Evolutionary conservation across 1,139 yeast genomes (phyloP), one percentile per base, ranked within the genome.

Genomic region (Magnusiomyces suaveolens): DNA sequence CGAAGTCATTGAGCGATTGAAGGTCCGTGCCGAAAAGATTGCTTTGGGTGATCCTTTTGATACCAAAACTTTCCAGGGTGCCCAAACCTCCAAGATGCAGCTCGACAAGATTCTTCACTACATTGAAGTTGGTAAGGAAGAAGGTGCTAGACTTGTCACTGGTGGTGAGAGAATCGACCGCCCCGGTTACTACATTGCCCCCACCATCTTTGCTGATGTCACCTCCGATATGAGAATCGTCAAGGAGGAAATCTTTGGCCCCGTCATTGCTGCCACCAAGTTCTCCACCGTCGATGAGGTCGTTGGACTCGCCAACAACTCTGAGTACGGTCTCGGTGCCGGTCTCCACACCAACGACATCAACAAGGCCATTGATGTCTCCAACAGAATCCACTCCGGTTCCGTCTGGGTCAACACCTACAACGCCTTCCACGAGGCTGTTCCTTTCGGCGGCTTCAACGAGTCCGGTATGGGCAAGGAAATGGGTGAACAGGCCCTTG

Each of bases 391-490:
- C 60, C 79, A 79, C 68, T 87, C 95, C 56, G 95, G 95, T 72
- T 83, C 88, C 57, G 77, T 86, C 60, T 86, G 94, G 92, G 78
- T 84, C 66, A 79, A 79, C 75, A 76, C 90, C 60, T 85, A 84
- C 75, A 86, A 86, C 69, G 88, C 83, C 65, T 81, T 84, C 82
- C 85, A 85, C 72, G 80, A 79, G 63, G 75, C 78, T 72, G 83
- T 84, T 68, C 83, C 83, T 58, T 79, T 79, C 60, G 95, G 95
- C 67, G 95, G 95, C 63, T 86, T 20, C 25, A 83, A 83, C 68
- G 80, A 82, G 72, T 83, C 90, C 57, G 95, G 95, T 72, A 80
- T 84, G 69, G 94, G 95, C 68, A 83, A 94, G 74, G 95, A 86
- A 76, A 81, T 85, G 82, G 95, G 95, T 70, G 89, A 84, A 69